Evolutionary conservation across 495 filamentous ascomycete species (phyloP), one percentile per base, ranked within the genome.

Genomic region (Podospora conica): DNA sequence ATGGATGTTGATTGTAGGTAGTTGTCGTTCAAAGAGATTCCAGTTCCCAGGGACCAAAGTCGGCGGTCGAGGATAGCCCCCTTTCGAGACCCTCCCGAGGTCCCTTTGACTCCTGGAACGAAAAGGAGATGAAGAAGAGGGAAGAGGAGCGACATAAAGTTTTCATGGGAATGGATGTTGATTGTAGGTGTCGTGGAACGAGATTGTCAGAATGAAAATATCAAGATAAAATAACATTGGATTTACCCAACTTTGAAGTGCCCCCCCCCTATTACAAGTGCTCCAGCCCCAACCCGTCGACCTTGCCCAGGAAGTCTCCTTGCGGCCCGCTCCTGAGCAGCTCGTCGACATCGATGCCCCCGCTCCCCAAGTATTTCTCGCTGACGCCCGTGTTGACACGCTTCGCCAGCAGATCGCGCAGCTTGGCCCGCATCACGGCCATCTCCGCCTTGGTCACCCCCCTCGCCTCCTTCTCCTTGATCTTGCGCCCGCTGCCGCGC

Each of bases 371-470:
- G 79, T 97, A 98, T 75, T 82, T 86, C 80, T 93, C 92, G 70
- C 91, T 96, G 12, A 98, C 93, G 6, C 95, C 95, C 24, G 91
- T 84, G 77, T 98, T 98, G 31, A 98, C 82, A 56, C 91, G 83
- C 77, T 90, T 86, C 25, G 79, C 82, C 71, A 98, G 80, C 63
- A 94, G 69, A 33, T 78, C 81, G 70, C 82, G 86, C 71, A 94
- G 76, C 75, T 91, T 84, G 9, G 79, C 84, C 59, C 83, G 83
- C 74, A 90, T 70, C 9, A 77, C 77, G 9, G 79, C 84, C 60
- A 97, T 62, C 73, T 96, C 91, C 9, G 77, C 85, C 75, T 91
- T 96, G 56, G 82, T 89, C 69, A 90, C 75, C 31, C 73, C 83
- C 40, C 86, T 82, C 23, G 85, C 88, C 73, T 93, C 82, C 71